phyloP scores from a whole-genome alignment of 805 yeast genomes.

The Wickerhamomyces chambardii region DNA sequence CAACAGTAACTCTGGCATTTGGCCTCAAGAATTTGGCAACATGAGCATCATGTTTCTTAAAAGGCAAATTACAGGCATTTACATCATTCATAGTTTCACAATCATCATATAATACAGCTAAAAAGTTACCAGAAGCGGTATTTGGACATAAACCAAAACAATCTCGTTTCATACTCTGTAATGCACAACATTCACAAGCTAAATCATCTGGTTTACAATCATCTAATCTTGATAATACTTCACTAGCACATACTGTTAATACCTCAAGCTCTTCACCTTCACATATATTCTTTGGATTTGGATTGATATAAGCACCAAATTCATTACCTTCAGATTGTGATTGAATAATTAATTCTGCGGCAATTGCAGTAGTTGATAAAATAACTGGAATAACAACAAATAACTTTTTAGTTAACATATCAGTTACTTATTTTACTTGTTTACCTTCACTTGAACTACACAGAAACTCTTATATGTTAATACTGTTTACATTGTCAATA shows the following conservation, averaged over 20 bases:
- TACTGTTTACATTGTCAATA: too few relatives aligned
- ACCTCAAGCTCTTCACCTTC: constrained; percentile 33
- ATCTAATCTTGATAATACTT: constrained; percentile 34
- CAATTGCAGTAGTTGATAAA: neutral
- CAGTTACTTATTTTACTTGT: too few relatives aligned
- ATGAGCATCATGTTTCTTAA: constrained; percentile 31
- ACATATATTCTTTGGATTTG: constrained; percentile 36
- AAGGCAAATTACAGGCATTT: constrained; percentile 41
- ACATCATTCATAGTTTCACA: constrained; percentile 37
- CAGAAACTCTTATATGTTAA: too few relatives aligned
- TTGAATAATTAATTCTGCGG: constrained; percentile 5
- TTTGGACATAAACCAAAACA: constrained; percentile 42
- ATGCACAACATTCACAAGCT: constrained; percentile 49
- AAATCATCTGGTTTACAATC: constrained; percentile 44
- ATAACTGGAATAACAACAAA: too few relatives aligned
- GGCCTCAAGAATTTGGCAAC: constrained; percentile 19
- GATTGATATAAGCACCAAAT: constrained; percentile 34
- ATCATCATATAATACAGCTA: constrained; percentile 34
- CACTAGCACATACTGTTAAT: constrained; percentile 35
- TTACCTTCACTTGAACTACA: too few relatives aligned
- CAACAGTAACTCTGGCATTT: constrained; percentile 14
- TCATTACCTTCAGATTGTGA: constrained; percentile 18
- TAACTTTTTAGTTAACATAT: too few relatives aligned
- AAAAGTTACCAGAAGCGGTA: constrained; percentile 34
- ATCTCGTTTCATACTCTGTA: constrained; percentile 34